Evolutionary conservation across 768 basidiomycete genomes (phyloP).

Genomic region (Chalciporus pseudorubinellus): DNA sequence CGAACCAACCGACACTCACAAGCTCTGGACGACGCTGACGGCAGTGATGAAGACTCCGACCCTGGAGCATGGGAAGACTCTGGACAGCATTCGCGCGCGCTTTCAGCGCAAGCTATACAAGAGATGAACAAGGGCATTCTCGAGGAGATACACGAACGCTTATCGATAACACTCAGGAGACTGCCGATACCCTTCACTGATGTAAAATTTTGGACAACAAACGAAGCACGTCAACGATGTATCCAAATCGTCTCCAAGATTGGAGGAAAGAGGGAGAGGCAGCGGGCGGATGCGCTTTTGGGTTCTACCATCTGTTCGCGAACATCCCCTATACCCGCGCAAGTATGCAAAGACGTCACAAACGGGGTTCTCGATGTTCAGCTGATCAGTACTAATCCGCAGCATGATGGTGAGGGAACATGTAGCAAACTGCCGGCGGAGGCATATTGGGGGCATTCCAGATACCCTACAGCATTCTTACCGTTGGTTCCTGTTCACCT

Average conservation of each 20-base stretch:
- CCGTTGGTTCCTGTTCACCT: conserved; percentile 58
- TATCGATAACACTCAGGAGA: conserved; percentile 22
- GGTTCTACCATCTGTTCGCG: conserved; percentile 15
- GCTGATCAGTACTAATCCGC: conserved; percentile 6
- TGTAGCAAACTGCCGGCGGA: conserved; percentile 25
- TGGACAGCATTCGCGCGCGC: conserved; percentile 62
- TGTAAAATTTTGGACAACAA: conserved; percentile 78
- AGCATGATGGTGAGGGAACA: conserved; percentile 3
- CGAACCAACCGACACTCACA: conserved; percentile 1
- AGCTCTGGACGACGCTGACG: conserved; percentile 10
- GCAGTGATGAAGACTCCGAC: background rate
- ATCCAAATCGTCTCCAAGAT: conserved; percentile 79
- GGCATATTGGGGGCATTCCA: conserved; percentile 62
- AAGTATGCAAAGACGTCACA: background rate
- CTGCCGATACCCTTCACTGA: background rate
- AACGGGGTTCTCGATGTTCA: background rate
- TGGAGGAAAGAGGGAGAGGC: conserved; percentile 66
- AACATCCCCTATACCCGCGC: conserved; percentile 10
- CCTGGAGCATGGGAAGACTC: conserved; percentile 29
- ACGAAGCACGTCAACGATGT: conserved; percentile 70
- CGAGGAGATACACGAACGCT: conserved; percentile 56
- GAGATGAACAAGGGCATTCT: conserved; percentile 68
- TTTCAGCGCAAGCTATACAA: conserved; percentile 69
- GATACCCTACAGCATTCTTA: conserved; percentile 52
- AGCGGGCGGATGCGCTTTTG: conserved; percentile 63